These are phyloP conservation scores for Gyrodon lividus DNA, from an alignment of 768 basidiomycete species.

Conservation along the genomic window DNA sequence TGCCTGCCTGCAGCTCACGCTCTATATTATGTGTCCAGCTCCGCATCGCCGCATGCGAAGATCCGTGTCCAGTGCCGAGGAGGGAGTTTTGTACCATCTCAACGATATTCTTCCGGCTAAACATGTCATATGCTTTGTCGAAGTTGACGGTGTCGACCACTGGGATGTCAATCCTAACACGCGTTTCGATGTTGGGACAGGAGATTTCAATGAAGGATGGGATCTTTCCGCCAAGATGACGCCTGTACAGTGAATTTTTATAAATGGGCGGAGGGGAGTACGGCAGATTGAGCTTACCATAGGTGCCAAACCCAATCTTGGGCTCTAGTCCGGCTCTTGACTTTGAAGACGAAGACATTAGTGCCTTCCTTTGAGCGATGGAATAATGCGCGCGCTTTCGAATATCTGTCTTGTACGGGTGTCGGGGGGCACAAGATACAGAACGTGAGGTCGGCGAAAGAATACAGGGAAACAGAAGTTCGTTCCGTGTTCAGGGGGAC, in stretches of 20 bases:
- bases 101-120: slow-evolving; percentile 63
- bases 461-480: slow-evolving; percentile 82
- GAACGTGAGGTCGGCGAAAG: slow-evolving; percentile 82
- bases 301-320: slow-evolving; percentile 90
- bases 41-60: slow-evolving; percentile 21
- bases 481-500: slow-evolving; percentile 65
- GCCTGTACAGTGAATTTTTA: slow-evolving; percentile 43
- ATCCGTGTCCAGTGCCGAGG: slow-evolving; percentile 40
- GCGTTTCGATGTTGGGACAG: slow-evolving; percentile 65
- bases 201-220: slow-evolving; percentile 69
- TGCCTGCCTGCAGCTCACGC: slow-evolving; percentile 51
- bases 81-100: slow-evolving; percentile 54
- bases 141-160: slow-evolving; percentile 37
- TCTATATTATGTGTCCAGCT: slow-evolving; percentile 66
- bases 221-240: slow-evolving; percentile 66
- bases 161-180: slow-evolving; percentile 71
- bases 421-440: slow-evolving; percentile 68
- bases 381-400: slow-evolving; percentile 49
- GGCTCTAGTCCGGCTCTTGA: slow-evolving; percentile 72
- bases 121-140: slow-evolving; percentile 44
- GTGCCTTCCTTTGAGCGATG: slow-evolving; percentile 60
- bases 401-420: slow-evolving; percentile 36
- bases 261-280: background rate
- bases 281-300: slow-evolving; percentile 48
- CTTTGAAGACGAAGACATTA: slow-evolving; percentile 85